A percentile compares a stretch with the other conserved stretches of the same genome.
These are phyloP conservation scores for Barnettozyma sp. DNA, from an alignment of 805 yeast species.

Conservation along the genomic window DNA sequence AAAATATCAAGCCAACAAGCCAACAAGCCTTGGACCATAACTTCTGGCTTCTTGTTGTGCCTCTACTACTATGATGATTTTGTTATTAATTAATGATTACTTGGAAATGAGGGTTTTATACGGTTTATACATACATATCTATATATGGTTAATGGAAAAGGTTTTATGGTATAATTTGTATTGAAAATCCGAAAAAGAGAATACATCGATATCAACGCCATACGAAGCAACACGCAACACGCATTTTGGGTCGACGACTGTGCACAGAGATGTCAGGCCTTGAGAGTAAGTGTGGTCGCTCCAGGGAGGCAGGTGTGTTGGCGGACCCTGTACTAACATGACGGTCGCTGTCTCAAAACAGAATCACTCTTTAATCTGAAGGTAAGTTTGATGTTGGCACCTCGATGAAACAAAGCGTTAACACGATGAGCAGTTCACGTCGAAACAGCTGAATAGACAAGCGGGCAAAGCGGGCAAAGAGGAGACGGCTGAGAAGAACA, in stretches of 20 bases:
- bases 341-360: too few relatives aligned
- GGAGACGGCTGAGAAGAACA: slow-evolving; percentile 78
- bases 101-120: not conserved
- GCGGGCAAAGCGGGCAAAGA: slow-evolving; percentile 89
- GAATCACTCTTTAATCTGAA: slow-evolving; percentile 61
- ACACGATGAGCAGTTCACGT: slow-evolving; percentile 58
- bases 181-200: not conserved
- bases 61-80: too few relatives aligned
- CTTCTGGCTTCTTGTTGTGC: too few relatives aligned
- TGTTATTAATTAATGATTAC: not conserved
- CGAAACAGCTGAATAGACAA: slow-evolving; percentile 86
- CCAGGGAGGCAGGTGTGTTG: not conserved
- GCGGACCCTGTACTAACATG: slow-evolving; percentile 2
- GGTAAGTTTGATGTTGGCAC: slow-evolving; percentile 23
- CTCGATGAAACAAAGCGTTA: slow-evolving; percentile 3
- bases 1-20: too few relatives aligned
- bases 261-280: slow-evolving; percentile 1
- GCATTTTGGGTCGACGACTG: too few relatives aligned
- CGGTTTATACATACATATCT: not conserved
- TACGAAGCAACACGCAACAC: too few relatives aligned
- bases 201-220: too few relatives aligned
- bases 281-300: not conserved
- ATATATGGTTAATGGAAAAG: not conserved
- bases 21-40: too few relatives aligned
- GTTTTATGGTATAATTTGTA: not conserved